phyloP scores from a whole-genome alignment of 306 rosid species.

The Cucumis melo region DNA sequence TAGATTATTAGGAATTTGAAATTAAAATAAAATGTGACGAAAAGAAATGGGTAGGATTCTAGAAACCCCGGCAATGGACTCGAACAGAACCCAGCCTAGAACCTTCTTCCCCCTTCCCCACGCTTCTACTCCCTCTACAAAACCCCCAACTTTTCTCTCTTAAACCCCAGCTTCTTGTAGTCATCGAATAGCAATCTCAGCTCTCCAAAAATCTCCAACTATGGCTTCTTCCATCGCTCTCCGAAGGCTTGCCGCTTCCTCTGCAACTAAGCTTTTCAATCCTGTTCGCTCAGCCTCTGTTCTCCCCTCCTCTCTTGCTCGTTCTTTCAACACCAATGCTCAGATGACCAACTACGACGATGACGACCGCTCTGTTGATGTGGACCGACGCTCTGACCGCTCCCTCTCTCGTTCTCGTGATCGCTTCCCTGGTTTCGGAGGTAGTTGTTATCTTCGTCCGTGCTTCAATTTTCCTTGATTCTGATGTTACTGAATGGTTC shows the following conservation, averaged over 20 bases:
- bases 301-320: slow-evolving; percentile 17
- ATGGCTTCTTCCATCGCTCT: slow-evolving; percentile 25
- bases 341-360: slow-evolving; percentile 16
- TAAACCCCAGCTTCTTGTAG: background rate
- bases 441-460: background rate
- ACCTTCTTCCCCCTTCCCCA: slow-evolving; percentile 5
- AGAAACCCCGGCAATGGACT: background rate
- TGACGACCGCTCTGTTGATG: slow-evolving; percentile 8
- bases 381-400: slow-evolving; percentile 9
- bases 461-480: background rate
- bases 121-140: background rate
- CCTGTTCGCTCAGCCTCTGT: slow-evolving; percentile 15
- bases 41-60: background rate
- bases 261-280: slow-evolving; percentile 13
- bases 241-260: slow-evolving; percentile 13
- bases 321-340: slow-evolving; percentile 30
- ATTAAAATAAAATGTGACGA: background rate
- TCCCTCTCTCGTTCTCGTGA: slow-evolving; percentile 22
- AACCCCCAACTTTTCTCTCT: background rate
- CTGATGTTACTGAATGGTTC: background rate
- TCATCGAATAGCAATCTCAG: background rate
- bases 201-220: background rate
- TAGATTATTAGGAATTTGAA: too few relatives aligned
- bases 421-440: slow-evolving; percentile 13
- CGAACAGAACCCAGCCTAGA: slow-evolving; percentile 13